Evolutionary conservation across 345 rosid genomes (phyloP).

Genomic region (Bruguiera parviflora): DNA sequence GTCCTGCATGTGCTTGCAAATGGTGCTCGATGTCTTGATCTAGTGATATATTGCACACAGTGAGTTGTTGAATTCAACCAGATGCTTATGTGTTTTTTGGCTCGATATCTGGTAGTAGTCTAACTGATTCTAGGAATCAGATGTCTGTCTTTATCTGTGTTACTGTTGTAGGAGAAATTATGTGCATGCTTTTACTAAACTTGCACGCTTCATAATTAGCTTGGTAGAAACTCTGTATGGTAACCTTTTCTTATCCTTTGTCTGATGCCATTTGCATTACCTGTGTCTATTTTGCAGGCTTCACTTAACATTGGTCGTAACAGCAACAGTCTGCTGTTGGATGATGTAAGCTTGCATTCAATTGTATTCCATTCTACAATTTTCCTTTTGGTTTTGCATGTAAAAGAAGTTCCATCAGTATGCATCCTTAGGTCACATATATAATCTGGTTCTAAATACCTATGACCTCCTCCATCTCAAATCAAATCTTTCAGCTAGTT

Average conservation of each 20-base stretch:
- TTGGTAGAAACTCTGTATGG: background rate
- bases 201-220: background rate
- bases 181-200: background rate
- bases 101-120: no score
- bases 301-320: constrained; percentile 82
- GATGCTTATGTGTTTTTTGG: no score
- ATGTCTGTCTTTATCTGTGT: no score
- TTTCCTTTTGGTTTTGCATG: background rate
- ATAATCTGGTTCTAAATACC: background rate
- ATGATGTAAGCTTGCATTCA: constrained; percentile 63
- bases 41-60: no score
- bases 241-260: background rate
- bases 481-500: no score
- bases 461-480: background rate
- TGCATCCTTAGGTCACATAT: background rate
- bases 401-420: background rate
- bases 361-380: background rate
- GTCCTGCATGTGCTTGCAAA: no score
- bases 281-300: constrained; percentile 45
- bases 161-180: background rate
- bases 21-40: no score
- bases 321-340: constrained; percentile 95
- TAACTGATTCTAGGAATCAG: no score
- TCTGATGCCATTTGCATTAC: background rate
- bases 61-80: no score